Conservation (phyloP, 1,284 basidiomycete species). For the Stereum hirsutum region DNA sequence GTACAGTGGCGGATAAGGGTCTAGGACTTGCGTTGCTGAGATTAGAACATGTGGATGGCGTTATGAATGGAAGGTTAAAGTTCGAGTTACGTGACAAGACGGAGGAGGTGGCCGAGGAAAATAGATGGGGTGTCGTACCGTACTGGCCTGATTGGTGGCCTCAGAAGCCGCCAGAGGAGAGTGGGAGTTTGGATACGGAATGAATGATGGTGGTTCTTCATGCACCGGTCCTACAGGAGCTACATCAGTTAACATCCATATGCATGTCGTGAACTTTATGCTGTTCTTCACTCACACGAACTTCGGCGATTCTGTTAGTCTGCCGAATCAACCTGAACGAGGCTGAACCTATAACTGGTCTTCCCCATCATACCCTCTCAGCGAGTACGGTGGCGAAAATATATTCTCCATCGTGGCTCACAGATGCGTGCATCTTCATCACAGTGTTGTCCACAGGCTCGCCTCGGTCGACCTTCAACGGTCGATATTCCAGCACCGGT, state of each 20-base stretch:
- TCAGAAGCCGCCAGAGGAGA: slow-evolving; percentile 5
- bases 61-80: slow-evolving; percentile 23
- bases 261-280: too few species aligned
- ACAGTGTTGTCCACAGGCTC: too few species aligned
- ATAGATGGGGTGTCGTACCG: slow-evolving; percentile 35
- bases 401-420: slow-evolving; percentile 84
- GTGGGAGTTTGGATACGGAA: background rate
- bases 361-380: slow-evolving; percentile 22
- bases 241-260: too few species aligned
- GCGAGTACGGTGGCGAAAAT: slow-evolving; percentile 68
- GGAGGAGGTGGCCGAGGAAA: slow-evolving; percentile 17
- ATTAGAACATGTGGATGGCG: slow-evolving; percentile 42
- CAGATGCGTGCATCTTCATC: slow-evolving; percentile 49
- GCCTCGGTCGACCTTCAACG: slow-evolving; percentile 11
- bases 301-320: too few species aligned
- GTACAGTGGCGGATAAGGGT: slow-evolving; percentile 38
- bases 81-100: slow-evolving; percentile 25
- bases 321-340: too few species aligned
- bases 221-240: too few species aligned
- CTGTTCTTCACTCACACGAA: too few species aligned
- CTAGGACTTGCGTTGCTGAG: slow-evolving; percentile 65
- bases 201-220: background rate
- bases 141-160: slow-evolving; percentile 74
- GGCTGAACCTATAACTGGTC: background rate
- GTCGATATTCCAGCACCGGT: slow-evolving; percentile 39